Percentiles rank a stretch among this genome's conserved stretches.
phyloP scores from a whole-genome alignment of 2,329 filamentous ascomycete genomes.

The Boeremia lycopersici region DNA sequence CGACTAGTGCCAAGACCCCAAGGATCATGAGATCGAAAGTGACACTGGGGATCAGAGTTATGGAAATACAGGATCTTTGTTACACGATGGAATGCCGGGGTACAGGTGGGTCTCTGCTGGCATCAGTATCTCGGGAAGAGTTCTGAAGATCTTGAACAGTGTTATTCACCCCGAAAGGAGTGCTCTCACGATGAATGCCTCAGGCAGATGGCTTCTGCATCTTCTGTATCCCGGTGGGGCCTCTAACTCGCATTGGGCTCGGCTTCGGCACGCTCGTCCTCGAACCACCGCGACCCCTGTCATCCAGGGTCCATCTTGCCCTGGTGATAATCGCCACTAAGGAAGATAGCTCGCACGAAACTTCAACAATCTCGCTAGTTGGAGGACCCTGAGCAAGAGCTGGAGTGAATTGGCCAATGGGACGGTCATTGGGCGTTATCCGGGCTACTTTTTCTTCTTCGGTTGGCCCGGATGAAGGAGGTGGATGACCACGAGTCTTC shows the following conservation, averaged over 20 bases:
- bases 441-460: not conserved
- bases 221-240: not conserved
- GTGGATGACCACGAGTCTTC: not conserved
- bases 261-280: conserved; percentile 6
- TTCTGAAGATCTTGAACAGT: not conserved
- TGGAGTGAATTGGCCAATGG: not conserved
- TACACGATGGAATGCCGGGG: conserved; percentile 1
- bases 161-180: not conserved
- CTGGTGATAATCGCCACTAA: conserved; percentile 20
- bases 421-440: not conserved
- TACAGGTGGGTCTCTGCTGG: not conserved
- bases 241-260: not conserved
- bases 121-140: not conserved
- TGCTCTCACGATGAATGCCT: not conserved
- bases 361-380: not conserved
- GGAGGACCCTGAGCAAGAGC: not conserved
- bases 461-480: conserved; percentile 5
- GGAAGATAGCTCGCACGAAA: conserved; percentile 6
- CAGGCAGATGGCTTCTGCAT: not conserved
- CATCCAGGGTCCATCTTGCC: conserved; percentile 11
- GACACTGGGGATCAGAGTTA: conserved; percentile 6
- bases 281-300: conserved; percentile 7
- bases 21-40: conserved; percentile 14
- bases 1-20: conserved; percentile 10
- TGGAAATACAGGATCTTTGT: not conserved